A percentile compares a stretch with the other conserved stretches of the same genome.
Conservation (phyloP, 306 rosid species). For the Biancaea sappan region DNA sequence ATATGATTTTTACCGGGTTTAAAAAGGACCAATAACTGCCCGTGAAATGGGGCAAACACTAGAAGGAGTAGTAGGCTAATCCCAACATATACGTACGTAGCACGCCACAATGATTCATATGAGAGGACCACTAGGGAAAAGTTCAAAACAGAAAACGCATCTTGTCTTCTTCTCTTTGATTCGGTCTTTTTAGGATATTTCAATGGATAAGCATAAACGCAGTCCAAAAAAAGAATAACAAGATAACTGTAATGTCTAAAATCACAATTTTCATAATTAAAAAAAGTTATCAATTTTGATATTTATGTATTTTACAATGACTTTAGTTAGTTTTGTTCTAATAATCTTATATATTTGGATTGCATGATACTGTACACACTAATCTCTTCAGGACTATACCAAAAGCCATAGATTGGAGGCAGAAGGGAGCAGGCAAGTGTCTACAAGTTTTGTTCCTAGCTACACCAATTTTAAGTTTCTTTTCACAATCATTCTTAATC, state of each 20-base stretch:
- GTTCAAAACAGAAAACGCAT: background rate
- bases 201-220: background rate
- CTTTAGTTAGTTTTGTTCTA: no score
- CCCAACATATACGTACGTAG: background rate
- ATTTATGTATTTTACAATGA: no score
- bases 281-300: no score
- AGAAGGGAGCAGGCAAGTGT: constrained; percentile 35
- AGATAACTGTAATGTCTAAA: background rate
- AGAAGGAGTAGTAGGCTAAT: background rate
- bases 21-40: no score
- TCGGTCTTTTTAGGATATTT: background rate
- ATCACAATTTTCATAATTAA: background rate
- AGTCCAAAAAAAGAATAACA: background rate
- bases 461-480: background rate
- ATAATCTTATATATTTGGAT: no score
- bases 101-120: background rate
- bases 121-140: background rate
- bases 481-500: background rate
- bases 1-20: no score
- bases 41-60: no score
- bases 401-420: constrained; percentile 32
- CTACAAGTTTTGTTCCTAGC: no score
- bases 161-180: background rate
- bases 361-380: no score
- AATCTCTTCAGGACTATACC: no score